Evolutionary conservation across 768 basidiomycete genomes (phyloP).

Genomic region (Auriscalpium orientale): DNA sequence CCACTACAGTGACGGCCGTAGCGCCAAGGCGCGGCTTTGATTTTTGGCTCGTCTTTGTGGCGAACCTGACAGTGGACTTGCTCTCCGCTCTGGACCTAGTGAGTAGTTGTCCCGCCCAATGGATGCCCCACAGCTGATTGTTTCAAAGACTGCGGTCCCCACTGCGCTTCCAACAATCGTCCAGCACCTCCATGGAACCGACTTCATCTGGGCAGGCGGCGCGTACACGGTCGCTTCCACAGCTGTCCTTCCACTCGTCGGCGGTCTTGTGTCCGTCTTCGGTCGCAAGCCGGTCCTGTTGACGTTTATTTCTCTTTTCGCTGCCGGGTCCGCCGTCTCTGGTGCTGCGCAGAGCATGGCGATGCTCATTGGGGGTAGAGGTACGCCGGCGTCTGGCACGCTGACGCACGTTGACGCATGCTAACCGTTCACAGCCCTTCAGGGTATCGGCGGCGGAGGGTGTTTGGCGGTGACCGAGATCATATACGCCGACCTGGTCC

Average conservation of each 20-base stretch:
- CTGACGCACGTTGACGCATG: background rate
- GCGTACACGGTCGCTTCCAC: constrained; percentile 16
- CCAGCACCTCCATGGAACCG: constrained; percentile 15
- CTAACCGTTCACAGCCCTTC: constrained; percentile 16
- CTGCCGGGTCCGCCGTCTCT: constrained; percentile 25
- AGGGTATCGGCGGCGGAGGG: constrained; percentile 27
- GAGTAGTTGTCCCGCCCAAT: constrained; percentile 2
- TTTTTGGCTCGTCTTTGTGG: constrained; percentile 24
- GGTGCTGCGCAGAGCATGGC: constrained; percentile 25
- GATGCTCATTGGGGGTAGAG: constrained; percentile 26
- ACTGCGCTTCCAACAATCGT: constrained; percentile 25
- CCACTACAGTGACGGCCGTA: too few relatives aligned
- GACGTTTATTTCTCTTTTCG: constrained; percentile 15
- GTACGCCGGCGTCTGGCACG: background rate
- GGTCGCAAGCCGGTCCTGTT: constrained; percentile 21
- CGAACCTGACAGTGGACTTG: constrained; percentile 17
- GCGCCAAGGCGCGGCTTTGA: background rate
- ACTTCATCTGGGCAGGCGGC: constrained; percentile 12
- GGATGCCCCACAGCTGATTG: background rate
- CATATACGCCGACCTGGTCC: constrained; percentile 30
- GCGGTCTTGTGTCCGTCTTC: constrained; percentile 18
- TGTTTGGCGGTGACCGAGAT: constrained; percentile 24
- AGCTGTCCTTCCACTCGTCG: constrained; percentile 16
- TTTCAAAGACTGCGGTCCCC: background rate
- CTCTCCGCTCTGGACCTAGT: constrained; percentile 23